Conservation (phyloP, 2,329 filamentous ascomycete genomes). For the Botrytis squamosa region DNA sequence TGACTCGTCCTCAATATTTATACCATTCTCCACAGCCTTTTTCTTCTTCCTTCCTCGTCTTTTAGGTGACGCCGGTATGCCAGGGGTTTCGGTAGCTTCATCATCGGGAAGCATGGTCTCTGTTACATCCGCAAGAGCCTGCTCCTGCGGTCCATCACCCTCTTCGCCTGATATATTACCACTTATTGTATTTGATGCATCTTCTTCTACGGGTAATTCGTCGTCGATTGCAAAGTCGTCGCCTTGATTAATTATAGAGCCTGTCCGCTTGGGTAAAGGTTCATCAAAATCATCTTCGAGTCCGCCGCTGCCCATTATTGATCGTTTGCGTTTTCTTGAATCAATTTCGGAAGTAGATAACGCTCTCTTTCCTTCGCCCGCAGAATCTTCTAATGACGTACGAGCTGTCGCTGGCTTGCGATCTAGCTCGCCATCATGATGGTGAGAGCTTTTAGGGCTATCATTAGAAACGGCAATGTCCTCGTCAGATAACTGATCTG, state of each 20-base stretch:
- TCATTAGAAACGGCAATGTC: conserved; percentile 41
- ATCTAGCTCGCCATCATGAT: conserved; percentile 41
- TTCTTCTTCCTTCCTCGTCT: conserved; percentile 41
- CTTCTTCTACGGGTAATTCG: conserved; percentile 45
- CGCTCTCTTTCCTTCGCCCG: conserved; percentile 32
- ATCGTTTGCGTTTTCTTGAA: conserved; percentile 42
- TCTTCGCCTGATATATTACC: conserved; percentile 39
- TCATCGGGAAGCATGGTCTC: conserved; percentile 45
- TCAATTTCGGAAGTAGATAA: conserved; percentile 32
- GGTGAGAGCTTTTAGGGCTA: conserved; percentile 41
- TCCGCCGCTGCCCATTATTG: conserved; percentile 36
- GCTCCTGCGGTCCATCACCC: conserved; percentile 51
- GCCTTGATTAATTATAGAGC: conserved; percentile 46
- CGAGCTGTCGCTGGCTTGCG: conserved; percentile 34
- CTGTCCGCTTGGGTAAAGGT: conserved; percentile 52
- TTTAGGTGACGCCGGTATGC: conserved; percentile 37
- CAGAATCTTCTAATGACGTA: conserved; percentile 40
- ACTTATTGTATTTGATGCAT: conserved; percentile 37
- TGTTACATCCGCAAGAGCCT: conserved; percentile 43
- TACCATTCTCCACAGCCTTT: conserved; percentile 34
- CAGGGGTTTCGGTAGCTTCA: conserved; percentile 36
- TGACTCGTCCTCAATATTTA: conserved; percentile 30
- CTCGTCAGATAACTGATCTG: conserved; percentile 37
- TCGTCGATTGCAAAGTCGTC: conserved; percentile 48
- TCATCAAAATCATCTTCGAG: conserved; percentile 40